These are phyloP conservation scores for Dactylellina cionopaga DNA, from an alignment of 2,329 filamentous ascomycete species.

Conservation along the genomic window DNA sequence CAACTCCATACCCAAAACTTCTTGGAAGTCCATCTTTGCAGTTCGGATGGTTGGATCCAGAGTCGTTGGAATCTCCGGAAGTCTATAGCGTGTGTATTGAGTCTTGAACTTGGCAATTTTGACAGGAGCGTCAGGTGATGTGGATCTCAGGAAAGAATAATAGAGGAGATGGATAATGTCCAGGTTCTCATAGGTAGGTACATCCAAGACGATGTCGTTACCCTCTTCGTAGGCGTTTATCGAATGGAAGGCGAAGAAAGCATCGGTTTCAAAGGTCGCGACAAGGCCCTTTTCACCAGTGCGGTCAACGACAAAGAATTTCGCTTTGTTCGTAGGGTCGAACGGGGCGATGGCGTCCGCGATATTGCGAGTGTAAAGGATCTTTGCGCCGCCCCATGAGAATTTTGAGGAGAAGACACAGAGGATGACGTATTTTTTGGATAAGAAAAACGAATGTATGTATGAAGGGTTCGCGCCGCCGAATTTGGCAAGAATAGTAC, in stretches of 20 bases:
- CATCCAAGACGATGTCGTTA: slow-evolving; percentile 72
- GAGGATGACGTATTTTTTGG: slow-evolving; percentile 75
- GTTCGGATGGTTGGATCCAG: slow-evolving; percentile 15
- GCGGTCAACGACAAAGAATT: slow-evolving; percentile 81
- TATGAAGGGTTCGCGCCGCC: slow-evolving; percentile 70
- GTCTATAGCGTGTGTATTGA: slow-evolving; percentile 46
- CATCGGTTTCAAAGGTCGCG: slow-evolving; percentile 72
- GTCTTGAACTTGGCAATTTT: slow-evolving; percentile 63
- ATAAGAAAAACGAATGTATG: slow-evolving; percentile 84
- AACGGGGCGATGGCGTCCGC: slow-evolving; percentile 75
- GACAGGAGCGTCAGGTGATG: slow-evolving; percentile 64
- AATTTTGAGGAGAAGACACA: slow-evolving; percentile 76
- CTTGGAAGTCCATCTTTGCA: slow-evolving; percentile 47
- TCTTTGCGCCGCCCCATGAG: slow-evolving; percentile 67
- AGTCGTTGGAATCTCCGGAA: slow-evolving; percentile 55
- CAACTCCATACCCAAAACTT: slow-evolving; percentile 64
- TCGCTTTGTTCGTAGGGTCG: slow-evolving; percentile 67
- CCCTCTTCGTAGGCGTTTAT: slow-evolving; percentile 78
- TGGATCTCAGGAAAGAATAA: slow-evolving; percentile 73
- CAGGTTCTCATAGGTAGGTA: slow-evolving; percentile 71
- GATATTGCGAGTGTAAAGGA: slow-evolving; percentile 74
- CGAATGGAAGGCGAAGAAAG: slow-evolving; percentile 82
- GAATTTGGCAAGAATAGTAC: slow-evolving; percentile 76
- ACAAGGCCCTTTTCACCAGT: slow-evolving; percentile 71
- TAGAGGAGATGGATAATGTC: slow-evolving; percentile 75